Conservation (phyloP, 768 basidiomycete species). For the Boletus fagicola region DNA sequence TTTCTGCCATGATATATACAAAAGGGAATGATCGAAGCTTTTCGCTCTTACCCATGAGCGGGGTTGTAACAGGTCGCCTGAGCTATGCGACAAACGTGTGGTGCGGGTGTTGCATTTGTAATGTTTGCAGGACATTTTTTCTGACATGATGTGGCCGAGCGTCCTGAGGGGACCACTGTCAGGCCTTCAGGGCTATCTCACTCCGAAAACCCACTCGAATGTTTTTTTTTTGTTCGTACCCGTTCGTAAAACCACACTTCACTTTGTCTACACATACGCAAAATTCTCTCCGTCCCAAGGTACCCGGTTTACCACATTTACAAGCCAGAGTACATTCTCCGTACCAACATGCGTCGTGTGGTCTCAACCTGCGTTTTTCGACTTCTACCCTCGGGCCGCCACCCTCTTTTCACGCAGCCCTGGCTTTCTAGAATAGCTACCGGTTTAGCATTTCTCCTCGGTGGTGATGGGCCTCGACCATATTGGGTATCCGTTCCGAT, state of each 20-base stretch:
- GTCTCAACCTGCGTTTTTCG: background rate
- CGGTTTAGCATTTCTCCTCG: background rate
- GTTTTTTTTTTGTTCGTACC: constrained; percentile 1
- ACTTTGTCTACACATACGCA: background rate
- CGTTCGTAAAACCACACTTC: background rate
- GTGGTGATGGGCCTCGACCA: background rate
- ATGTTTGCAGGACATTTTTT: constrained; percentile 5
- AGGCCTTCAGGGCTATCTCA: background rate
- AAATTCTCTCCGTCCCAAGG: background rate
- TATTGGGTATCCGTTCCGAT: background rate
- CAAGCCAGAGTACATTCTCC: constrained; percentile 1
- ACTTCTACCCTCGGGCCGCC: constrained; percentile 1
- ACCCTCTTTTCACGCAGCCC: constrained; percentile 9
- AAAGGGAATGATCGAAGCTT: constrained; percentile 13
- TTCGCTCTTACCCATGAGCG: constrained; percentile 4
- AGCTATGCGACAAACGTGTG: constrained; percentile 16
- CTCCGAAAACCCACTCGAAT: background rate
- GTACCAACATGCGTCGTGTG: constrained; percentile 5
- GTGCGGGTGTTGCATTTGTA: constrained; percentile 15
- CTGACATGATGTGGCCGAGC: constrained; percentile 10
- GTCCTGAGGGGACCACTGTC: background rate
- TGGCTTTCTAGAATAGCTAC: background rate
- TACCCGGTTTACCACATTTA: background rate
- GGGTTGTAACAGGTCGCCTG: constrained; percentile 10
- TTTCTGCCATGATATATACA: constrained; percentile 13